A percentile compares a stretch with the other conserved stretches of the same genome.
Conservation (phyloP, 345 rosid genomes). For the Geranium brycei region DNA sequence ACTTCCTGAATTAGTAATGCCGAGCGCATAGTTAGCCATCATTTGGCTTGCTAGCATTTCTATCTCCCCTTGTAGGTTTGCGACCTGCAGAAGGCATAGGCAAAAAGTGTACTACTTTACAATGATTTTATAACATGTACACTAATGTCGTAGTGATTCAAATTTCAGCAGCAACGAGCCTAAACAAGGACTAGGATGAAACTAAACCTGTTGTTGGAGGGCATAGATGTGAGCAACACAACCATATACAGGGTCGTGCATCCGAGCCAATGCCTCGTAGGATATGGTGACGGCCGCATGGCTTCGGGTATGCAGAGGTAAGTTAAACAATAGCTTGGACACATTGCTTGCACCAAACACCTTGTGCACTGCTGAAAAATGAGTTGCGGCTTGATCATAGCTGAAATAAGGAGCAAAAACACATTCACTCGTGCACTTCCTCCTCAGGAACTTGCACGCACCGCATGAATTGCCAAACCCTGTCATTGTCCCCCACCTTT, state of each 20-base stretch:
- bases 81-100: conserved; percentile 51
- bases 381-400: conserved; percentile 50
- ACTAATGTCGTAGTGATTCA: conserved; percentile 1
- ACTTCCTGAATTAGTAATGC: conserved; percentile 9
- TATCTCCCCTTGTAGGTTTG: conserved; percentile 45
- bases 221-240: conserved; percentile 59
- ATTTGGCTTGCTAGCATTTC: conserved; percentile 34
- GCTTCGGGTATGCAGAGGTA: conserved; percentile 37
- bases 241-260: conserved; percentile 47
- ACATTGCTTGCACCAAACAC: conserved; percentile 77
- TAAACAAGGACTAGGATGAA: background rate
- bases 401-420: conserved; percentile 65
- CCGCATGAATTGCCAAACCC: conserved; percentile 71
- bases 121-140: conserved; percentile 8
- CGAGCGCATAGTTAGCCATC: conserved; percentile 19
- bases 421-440: conserved; percentile 54
- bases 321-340: conserved; percentile 40
- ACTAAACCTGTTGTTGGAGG: conserved; percentile 56
- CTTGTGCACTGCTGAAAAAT: conserved; percentile 66
- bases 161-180: conserved; percentile 41
- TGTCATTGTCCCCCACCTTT: conserved; percentile 41
- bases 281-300: conserved; percentile 54
- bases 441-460: conserved; percentile 73
- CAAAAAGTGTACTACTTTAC: background rate
- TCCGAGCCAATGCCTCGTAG: conserved; percentile 58